Conservation (phyloP, 306 rosid species). For the Ziziphus jujuba region DNA sequence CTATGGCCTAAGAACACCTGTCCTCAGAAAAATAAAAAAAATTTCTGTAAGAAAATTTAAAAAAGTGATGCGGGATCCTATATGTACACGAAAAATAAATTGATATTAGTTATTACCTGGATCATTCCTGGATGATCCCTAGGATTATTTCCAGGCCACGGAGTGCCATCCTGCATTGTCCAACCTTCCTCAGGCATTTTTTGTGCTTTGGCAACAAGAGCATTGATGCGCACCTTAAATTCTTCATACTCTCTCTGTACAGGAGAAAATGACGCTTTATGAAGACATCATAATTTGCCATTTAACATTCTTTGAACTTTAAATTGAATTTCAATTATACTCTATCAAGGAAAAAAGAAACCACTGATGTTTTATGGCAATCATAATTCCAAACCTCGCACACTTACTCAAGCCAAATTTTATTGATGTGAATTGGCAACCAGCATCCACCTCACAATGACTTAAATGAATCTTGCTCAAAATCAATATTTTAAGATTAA, state of each 20-base stretch:
- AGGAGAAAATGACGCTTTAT: background rate
- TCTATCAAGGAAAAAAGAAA: no score
- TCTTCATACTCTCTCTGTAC: constrained; percentile 97
- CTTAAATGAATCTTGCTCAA: background rate
- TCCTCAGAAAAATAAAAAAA: constrained; percentile 12
- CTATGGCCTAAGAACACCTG: constrained; percentile 99
- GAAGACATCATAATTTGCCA: background rate
- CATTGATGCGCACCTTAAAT: constrained; percentile 88
- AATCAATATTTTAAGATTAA: background rate
- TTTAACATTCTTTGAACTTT: constrained; percentile 5
- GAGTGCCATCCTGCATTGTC: constrained; percentile 99
- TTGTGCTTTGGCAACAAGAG: constrained; percentile 93
- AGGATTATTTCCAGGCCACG: constrained; percentile 99
- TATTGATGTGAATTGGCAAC: background rate
- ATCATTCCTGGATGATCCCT: constrained; percentile 99
- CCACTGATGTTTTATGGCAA: no score
- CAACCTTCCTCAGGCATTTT: constrained; percentile 99
- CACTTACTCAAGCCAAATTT: background rate
- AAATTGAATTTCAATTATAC: background rate
- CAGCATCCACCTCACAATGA: background rate
- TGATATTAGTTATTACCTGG: constrained; percentile 58
- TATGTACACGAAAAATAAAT: constrained; percentile 11
- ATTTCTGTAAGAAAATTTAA: constrained; percentile 12
- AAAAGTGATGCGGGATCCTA: background rate
- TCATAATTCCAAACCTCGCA: no score